Percentiles rank a stretch among this genome's conserved stretches.
These are phyloP conservation scores for Malbranchea cinnamomea DNA, from an alignment of 2,329 filamentous ascomycete genomes.

Conservation along the genomic window DNA sequence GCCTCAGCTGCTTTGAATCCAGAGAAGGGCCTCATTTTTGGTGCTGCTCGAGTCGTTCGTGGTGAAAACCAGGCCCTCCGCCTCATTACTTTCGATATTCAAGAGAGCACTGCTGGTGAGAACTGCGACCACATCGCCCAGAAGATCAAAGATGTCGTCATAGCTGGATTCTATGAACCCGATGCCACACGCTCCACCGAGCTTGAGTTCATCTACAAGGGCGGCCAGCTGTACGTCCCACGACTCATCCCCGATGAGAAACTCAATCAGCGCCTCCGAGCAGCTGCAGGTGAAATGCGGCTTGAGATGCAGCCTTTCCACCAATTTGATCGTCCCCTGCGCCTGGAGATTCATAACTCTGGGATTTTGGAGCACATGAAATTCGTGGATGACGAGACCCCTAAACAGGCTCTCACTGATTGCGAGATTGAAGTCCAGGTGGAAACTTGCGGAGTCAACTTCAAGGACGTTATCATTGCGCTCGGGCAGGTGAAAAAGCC, in stretches of 20 bases:
- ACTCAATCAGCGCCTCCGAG: slow-evolving; percentile 3
- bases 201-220: slow-evolving; percentile 12
- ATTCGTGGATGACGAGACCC: slow-evolving; percentile 13
- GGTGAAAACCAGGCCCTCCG: too few species aligned
- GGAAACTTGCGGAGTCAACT: slow-evolving; percentile 14
- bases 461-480: slow-evolving; percentile 12
- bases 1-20: too few species aligned
- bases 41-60: too few species aligned
- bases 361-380: slow-evolving; percentile 14
- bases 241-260: slow-evolving; percentile 8
- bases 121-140: too few species aligned
- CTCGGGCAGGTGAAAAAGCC: slow-evolving; percentile 14
- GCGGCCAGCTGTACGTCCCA: slow-evolving; percentile 13
- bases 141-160: too few species aligned
- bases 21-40: too few species aligned
- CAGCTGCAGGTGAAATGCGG: background rate
- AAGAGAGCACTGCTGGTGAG: too few species aligned
- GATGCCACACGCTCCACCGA: too few species aligned
- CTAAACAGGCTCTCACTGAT: slow-evolving; percentile 8
- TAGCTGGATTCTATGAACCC: too few species aligned
- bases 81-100: too few species aligned
- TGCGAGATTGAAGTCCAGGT: slow-evolving; percentile 15
- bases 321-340: slow-evolving; percentile 8
- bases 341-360: slow-evolving; percentile 12
- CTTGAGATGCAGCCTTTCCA: slow-evolving; percentile 8